Base-by-base conservation (phyloP, 345 rosid genomes). In the Hibiscus syriacus region DNA sequence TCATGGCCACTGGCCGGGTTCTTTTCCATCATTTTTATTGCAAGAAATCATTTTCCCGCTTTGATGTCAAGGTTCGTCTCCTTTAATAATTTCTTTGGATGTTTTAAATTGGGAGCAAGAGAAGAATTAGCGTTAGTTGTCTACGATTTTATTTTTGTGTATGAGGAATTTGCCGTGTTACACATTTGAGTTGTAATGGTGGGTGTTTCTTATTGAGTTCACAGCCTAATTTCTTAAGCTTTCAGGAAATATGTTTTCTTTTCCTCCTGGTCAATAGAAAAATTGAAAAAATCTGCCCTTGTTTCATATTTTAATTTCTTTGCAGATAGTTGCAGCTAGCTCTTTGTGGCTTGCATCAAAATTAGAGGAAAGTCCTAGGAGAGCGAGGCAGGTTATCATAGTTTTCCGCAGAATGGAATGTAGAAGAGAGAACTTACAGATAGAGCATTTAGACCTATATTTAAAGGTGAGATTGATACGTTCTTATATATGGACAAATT, bases 1-100 rank as follows among this genome's bases (percentile, higher is more conserved):
- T 91, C 68, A 94, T 94, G 96, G 99, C 96, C 25, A 94, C 99
- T n/a, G n/a, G n/a, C n/a, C n/a, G n/a, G n/a, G n/a, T n/a, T n/a
- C n/a, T n/a, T n/a, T n/a, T n/a, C n/a, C n/a, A 94, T 64, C 92
- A 92, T 1, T 91, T 91, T 77, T 94, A 86, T 69, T 91, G 99
- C 88, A 94, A 89, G 83, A 94, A 91, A 72, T 94, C 97, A 16
- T 80, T 94, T 72, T 90, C 88, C 20, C 89, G 87, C 10, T 94
- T 94, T 54, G 87, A 91, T 76, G 97, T 83, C 19, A 94, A 94
- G 96, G 97, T 88, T 72, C 62, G 41, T 27, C 27, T 25, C 43
- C 11, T 52, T 56, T 73, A 29, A 39, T 3, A 3, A 13, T 68
- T 13, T 53, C 7, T 50, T 41, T 50, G 34, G 38, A 32, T 43